phyloP scores from a whole-genome alignment of 352 stramenopile genomes.

The Pythium folliculosum region DNA sequence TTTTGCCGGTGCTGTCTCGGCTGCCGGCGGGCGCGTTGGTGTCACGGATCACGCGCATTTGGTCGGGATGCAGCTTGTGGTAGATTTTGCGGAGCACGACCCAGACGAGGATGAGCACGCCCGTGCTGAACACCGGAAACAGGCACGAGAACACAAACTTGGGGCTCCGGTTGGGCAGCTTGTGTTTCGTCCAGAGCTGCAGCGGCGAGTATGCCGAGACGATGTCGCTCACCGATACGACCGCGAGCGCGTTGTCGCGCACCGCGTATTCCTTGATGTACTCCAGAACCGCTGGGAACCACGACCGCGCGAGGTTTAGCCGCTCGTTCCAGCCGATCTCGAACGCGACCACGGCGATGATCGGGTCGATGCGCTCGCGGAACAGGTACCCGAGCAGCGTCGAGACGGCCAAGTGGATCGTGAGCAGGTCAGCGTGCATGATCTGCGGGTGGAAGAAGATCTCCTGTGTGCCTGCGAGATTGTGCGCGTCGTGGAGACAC shows the following conservation, averaged over 20 bases:
- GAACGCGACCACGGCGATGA: slow-evolving; percentile 9
- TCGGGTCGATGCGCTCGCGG: slow-evolving; percentile 19
- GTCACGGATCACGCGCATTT: background rate
- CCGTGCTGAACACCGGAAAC: background rate
- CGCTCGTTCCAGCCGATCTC: slow-evolving; percentile 7
- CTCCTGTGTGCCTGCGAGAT: background rate
- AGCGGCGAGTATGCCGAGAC: slow-evolving; percentile 10
- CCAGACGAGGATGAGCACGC: background rate
- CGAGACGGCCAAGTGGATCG: slow-evolving; percentile 34
- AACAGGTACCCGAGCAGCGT: background rate
- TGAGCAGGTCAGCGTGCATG: slow-evolving; percentile 34
- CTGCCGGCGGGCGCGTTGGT: background rate
- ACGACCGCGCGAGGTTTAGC: background rate
- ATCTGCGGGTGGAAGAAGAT: background rate
- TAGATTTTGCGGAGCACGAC: background rate
- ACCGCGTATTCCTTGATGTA: slow-evolving; percentile 30
- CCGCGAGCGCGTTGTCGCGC: background rate
- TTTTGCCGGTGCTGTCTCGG: background rate
- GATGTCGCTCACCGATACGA: slow-evolving; percentile 2
- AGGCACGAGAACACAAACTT: background rate
- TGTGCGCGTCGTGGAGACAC: slow-evolving; percentile 22
- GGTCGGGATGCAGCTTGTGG: background rate
- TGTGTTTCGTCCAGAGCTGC: slow-evolving; percentile 23
- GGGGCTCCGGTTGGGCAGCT: background rate
- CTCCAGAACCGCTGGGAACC: background rate